phyloP scores from a whole-genome alignment of 371 early-diverging fungal genomes.

The Saksenaea vasiformis region DNA sequence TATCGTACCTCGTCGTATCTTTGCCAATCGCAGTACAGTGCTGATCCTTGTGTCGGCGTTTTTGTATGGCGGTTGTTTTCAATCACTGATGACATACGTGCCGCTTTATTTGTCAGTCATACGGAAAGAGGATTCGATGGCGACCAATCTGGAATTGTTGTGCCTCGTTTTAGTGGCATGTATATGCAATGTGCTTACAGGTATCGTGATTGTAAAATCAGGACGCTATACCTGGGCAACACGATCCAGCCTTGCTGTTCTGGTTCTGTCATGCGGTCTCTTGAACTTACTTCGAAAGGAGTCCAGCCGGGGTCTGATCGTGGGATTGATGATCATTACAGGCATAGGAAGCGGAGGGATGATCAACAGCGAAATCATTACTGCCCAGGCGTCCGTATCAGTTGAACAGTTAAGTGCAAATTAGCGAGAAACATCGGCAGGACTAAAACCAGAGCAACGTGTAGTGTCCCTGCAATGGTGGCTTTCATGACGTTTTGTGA shows the following conservation, averaged over 20 bases:
- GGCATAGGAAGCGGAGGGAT: slow-evolving; percentile 74
- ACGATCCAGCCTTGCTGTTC: slow-evolving; percentile 25
- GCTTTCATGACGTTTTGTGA: slow-evolving; percentile 49
- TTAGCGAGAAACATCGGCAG: background rate
- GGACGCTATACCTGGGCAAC: slow-evolving; percentile 44
- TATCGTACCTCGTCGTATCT: slow-evolving; percentile 53
- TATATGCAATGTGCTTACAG: slow-evolving; percentile 39
- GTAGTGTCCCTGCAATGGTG: slow-evolving; percentile 39
- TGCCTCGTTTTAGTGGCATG: slow-evolving; percentile 43
- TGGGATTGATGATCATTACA: slow-evolving; percentile 48
- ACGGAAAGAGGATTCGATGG: slow-evolving; percentile 31
- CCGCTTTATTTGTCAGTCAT: slow-evolving; percentile 46
- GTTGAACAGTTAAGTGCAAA: slow-evolving; percentile 33
- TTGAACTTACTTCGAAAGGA: slow-evolving; percentile 25
- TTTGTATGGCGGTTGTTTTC: slow-evolving; percentile 46
- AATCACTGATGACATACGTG: slow-evolving; percentile 44
- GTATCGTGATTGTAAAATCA: slow-evolving; percentile 37
- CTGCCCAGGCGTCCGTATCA: slow-evolving; percentile 43
- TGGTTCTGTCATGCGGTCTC: slow-evolving; percentile 34
- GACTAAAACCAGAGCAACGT: background rate
- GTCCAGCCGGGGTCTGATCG: slow-evolving; percentile 38
- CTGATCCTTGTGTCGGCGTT: slow-evolving; percentile 40
- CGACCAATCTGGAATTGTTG: slow-evolving; percentile 38
- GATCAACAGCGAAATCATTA: slow-evolving; percentile 52
- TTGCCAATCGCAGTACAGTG: slow-evolving; percentile 51